A percentile compares a stretch with the other conserved stretches of the same genome.
Conservation (phyloP, 2,329 filamentous ascomycete species). For the Aspergillus aculeatinus region DNA sequence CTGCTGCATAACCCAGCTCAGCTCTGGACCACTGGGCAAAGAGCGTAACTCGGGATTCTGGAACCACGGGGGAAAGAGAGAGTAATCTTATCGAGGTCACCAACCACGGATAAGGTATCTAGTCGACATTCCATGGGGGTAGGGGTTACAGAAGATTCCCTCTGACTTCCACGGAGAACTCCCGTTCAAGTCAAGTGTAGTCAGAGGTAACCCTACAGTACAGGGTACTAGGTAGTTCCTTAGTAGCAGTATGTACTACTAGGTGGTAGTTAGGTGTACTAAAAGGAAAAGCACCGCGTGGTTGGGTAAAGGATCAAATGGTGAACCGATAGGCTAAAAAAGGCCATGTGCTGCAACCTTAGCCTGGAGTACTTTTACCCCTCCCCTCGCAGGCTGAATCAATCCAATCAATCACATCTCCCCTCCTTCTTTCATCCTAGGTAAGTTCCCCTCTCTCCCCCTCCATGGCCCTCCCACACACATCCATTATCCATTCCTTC, state of each 20-base stretch:
- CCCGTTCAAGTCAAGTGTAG: background rate
- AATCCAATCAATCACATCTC: background rate
- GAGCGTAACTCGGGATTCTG: background rate
- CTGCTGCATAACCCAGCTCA: constrained; percentile 13
- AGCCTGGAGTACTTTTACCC: background rate
- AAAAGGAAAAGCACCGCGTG: background rate
- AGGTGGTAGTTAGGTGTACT: too few relatives aligned
- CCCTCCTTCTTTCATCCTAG: background rate
- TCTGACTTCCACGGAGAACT: background rate
- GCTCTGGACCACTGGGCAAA: constrained; percentile 3
- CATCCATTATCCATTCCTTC: background rate
- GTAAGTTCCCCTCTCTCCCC: background rate
- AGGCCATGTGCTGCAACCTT: background rate
- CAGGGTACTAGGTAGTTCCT: too few relatives aligned
- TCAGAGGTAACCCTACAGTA: background rate
- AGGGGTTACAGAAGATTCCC: background rate
- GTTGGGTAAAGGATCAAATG: background rate
- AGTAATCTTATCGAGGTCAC: background rate
- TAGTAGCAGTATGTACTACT: too few relatives aligned
- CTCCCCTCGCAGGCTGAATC: background rate
- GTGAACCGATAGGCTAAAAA: background rate
- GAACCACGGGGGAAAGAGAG: too few relatives aligned
- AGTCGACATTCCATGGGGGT: background rate
- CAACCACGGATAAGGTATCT: background rate
- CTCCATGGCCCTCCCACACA: background rate